phyloP scores from a whole-genome alignment of 2,329 filamentous ascomycete species.

The Xylaria sp. region DNA sequence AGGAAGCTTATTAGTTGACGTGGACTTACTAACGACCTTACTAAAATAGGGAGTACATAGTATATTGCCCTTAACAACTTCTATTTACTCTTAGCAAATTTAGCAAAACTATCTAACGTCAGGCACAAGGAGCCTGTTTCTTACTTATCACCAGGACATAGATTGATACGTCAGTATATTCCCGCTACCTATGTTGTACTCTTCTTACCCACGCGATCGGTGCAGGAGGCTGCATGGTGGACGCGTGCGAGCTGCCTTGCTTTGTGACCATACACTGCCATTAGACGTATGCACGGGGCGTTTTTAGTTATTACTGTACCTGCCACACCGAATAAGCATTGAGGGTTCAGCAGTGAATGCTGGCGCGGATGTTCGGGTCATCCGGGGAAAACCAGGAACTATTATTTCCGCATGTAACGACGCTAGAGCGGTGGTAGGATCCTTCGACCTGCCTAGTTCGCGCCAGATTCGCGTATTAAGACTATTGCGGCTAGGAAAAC shows the following conservation, averaged over 20 bases:
- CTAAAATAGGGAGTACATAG: constrained; percentile 11
- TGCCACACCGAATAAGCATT: constrained; percentile 21
- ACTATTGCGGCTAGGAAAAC: background rate
- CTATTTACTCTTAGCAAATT: background rate
- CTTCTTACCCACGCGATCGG: background rate
- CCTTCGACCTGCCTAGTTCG: background rate
- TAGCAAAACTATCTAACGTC: background rate
- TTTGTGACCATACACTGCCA: background rate
- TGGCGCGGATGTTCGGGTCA: constrained; percentile 19
- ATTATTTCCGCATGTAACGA: constrained; percentile 22
- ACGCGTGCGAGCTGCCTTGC: background rate
- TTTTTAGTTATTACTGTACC: constrained; percentile 27
- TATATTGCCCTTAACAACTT: background rate
- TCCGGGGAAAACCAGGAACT: constrained; percentile 20
- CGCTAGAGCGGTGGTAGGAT: constrained; percentile 6
- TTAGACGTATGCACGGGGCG: background rate
- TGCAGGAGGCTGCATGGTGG: background rate
- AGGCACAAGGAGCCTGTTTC: background rate
- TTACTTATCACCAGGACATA: too few species aligned
- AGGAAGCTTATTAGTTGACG: constrained; percentile 27
- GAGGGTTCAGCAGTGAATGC: constrained; percentile 4
- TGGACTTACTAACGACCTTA: constrained; percentile 32
- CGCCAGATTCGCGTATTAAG: too few species aligned
- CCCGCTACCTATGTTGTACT: background rate
- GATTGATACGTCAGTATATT: background rate